phyloP scores from a whole-genome alignment of 2,329 filamentous ascomycete genomes.

The Sclerotinia spermophila region DNA sequence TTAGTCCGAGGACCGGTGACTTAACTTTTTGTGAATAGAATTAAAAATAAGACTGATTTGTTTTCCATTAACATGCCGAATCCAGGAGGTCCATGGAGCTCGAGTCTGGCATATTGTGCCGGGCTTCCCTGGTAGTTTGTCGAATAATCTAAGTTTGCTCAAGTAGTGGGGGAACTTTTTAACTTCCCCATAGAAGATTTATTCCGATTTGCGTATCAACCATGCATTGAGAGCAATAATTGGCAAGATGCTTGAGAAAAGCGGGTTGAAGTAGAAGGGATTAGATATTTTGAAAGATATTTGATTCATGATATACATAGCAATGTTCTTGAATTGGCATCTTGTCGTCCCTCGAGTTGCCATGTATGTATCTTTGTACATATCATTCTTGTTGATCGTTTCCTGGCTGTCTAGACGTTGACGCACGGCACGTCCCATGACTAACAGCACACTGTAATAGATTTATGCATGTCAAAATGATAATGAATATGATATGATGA shows the following conservation, averaged over 20 bases:
- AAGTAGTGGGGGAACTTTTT: background rate
- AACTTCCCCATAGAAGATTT: conserved; percentile 7
- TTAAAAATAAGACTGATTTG: background rate
- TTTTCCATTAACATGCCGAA: conserved; percentile 3
- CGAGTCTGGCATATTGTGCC: conserved; percentile 1
- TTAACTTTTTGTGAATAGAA: background rate
- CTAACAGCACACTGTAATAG: background rate
- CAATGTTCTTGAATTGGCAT: background rate
- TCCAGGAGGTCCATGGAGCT: background rate
- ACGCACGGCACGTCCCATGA: background rate
- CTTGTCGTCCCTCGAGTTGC: background rate
- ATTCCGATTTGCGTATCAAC: conserved; percentile 4
- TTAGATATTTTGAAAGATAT: background rate
- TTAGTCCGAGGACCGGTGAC: conserved; percentile 12
- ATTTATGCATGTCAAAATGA: conserved; percentile 7
- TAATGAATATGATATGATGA: background rate
- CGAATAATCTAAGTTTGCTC: background rate
- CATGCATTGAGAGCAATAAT: conserved; percentile 5
- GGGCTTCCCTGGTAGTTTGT: background rate
- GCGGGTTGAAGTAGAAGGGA: background rate
- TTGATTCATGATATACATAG: background rate
- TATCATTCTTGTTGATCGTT: background rate
- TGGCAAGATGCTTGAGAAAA: background rate
- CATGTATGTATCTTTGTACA: background rate
- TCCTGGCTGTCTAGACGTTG: background rate